Percentiles rank a stretch among this genome's conserved stretches.
Evolutionary conservation across 805 yeast species (phyloP).

Genomic region (Candida nonsorbophila): DNA sequence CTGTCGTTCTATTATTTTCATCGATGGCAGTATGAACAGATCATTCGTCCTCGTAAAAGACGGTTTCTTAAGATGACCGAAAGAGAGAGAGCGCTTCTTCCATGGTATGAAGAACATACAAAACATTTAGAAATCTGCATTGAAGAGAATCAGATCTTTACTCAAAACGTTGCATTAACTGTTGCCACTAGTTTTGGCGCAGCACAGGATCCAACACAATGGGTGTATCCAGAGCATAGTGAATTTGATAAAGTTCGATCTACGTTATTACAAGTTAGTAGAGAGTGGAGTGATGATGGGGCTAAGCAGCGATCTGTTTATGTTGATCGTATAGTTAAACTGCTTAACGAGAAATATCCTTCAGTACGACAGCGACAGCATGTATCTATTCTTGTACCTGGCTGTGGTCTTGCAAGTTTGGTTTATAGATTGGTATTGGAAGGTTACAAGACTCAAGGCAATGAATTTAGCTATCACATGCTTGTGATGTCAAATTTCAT

Average conservation of each 20-base stretch:
- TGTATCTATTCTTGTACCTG: conserved; percentile 51
- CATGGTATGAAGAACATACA: conserved; percentile 47
- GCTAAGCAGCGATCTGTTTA: conserved; percentile 35
- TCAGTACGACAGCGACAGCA: conserved; percentile 24
- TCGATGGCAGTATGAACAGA: conserved; percentile 25
- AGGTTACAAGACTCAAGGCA: conserved; percentile 64
- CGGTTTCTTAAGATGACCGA: conserved; percentile 23
- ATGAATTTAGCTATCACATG: conserved; percentile 65
- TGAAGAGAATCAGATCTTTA: conserved; percentile 39
- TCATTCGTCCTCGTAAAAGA: conserved; percentile 26
- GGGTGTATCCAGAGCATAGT: conserved; percentile 35
- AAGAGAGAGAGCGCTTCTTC: conserved; percentile 38
- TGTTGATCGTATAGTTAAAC: conserved; percentile 33
- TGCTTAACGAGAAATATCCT: conserved; percentile 32
- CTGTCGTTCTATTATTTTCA: conserved; percentile 29
- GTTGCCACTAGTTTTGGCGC: conserved; percentile 52
- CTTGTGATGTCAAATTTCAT: conserved; percentile 50
- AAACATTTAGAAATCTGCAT: conserved; percentile 38
- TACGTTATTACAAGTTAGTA: conserved; percentile 47
- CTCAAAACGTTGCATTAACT: conserved; percentile 33
- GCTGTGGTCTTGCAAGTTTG: conserved; percentile 59
- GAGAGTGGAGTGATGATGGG: conserved; percentile 64
- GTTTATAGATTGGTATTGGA: conserved; percentile 48
- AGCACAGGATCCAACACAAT: conserved; percentile 24
- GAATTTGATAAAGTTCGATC: conserved; percentile 57